Evolutionary conservation across 345 rosid genomes (phyloP), one percentile per base, ranked within the genome.

Genomic region (Brassica carinata): DNA sequence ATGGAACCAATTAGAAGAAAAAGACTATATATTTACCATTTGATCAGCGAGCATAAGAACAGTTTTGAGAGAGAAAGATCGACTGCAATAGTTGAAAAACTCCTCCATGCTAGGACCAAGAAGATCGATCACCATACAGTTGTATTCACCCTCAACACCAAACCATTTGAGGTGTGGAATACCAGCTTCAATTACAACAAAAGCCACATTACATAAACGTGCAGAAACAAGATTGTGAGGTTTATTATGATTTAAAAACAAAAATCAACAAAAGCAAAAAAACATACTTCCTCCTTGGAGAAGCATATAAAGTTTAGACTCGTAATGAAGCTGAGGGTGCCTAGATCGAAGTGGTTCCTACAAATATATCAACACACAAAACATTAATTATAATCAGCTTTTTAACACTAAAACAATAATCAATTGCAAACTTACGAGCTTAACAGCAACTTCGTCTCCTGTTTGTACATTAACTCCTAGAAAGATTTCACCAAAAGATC

Each of bases 11-110:
- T 51, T 30, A 48, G 15, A 59, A 65, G 14, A 43, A 73, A 63
- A 18, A 0, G 7, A 73, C 79, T 48, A 45, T n/a, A n/a, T n/a
- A n/a, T n/a, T 1, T 5, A 91, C 98, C 84, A 93, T 79, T 74
- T 93, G 98, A 87, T 93, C 97, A 1, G 98, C 98, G 8, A 93
- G 94, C 98, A 93, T 93, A 61, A 93, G 82, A 53, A 93, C 98
- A 0, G 98, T 89, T 73, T 93, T 93, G 77, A 91, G 78, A 45
- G 97, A 63, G 38, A 93, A 87, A 75, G 88, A 89, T 79, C 98
- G 77, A 85, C 86, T 88, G 83, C 98, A 91, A 68, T 90, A 91
- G 86, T 91, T 91, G 86, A 93, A 93, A 65, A 91, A 84, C 64
- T 93, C 98, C 83, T 93, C 98, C 85, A 93, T 73, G 75, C 98